Conservation (phyloP, 352 stramenopile species). For the Pythium phragmitis region DNA sequence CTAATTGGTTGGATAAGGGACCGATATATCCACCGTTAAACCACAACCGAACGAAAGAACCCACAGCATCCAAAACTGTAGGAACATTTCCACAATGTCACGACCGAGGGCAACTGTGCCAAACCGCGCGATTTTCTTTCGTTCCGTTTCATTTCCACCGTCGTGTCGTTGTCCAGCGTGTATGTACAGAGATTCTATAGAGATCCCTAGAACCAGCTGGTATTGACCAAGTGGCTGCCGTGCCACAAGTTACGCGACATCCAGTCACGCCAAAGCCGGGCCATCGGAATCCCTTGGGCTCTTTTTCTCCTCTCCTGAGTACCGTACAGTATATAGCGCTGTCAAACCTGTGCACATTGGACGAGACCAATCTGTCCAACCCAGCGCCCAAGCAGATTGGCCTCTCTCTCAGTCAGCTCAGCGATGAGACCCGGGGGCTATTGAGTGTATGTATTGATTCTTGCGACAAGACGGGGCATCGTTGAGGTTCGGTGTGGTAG, state of each 20-base stretch:
- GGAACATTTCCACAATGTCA: background rate
- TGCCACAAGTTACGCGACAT: conserved; percentile 18
- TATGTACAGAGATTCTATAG: background rate
- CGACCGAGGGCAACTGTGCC: background rate
- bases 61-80: too few relatives aligned
- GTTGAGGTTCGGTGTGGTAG: conserved; percentile 13
- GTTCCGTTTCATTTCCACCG: conserved; percentile 3
- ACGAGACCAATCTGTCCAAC: too few relatives aligned
- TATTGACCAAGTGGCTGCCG: background rate
- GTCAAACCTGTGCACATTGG: too few relatives aligned
- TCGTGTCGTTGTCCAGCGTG: conserved; percentile 5
- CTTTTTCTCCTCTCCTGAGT: too few relatives aligned
- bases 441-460: background rate
- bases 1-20: too few relatives aligned
- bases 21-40: too few relatives aligned
- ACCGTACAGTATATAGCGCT: too few relatives aligned
- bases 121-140: background rate
- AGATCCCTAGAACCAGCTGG: conserved; percentile 15
- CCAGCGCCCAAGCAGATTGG: background rate
- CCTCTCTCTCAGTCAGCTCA: background rate
- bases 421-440: too few relatives aligned
- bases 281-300: too few relatives aligned
- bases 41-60: too few relatives aligned
- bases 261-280: conserved; percentile 1
- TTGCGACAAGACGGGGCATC: conserved; percentile 11